Evolutionary conservation across 345 rosid genomes (phyloP).

Genomic region (Gossypium turneri): DNA sequence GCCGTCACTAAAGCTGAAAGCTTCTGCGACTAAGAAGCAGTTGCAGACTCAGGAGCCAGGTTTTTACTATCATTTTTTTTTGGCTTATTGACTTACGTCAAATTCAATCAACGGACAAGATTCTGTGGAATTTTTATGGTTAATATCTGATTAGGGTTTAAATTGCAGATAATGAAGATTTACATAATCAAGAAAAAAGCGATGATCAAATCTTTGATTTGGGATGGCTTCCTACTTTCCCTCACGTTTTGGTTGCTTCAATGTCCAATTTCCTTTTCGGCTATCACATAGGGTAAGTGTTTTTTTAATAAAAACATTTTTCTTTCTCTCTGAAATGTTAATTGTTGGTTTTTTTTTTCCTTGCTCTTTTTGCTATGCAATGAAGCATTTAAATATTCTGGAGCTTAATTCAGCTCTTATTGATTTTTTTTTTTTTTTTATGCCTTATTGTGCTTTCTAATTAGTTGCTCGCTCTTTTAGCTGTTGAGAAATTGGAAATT

Average conservation of each 20-base stretch:
- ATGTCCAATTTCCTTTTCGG: conserved; percentile 78
- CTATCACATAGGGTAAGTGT: conserved; percentile 67
- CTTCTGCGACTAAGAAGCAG: conserved; percentile 31
- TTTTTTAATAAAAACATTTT: background rate
- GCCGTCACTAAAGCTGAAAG: conserved; percentile 19
- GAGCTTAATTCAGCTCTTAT: background rate
- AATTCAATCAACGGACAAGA: background rate
- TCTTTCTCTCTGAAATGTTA: background rate
- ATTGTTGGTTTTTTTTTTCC: background rate
- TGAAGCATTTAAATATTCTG: background rate
- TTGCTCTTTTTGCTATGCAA: background rate
- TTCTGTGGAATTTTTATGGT: background rate
- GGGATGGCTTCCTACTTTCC: conserved; percentile 75
- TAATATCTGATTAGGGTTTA: background rate
- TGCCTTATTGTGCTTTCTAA: background rate
- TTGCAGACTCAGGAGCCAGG: conserved; percentile 28
- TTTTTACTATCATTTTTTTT: background rate
- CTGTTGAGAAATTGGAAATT: background rate
- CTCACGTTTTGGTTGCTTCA: conserved; percentile 60
- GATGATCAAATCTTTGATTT: conserved; percentile 28
- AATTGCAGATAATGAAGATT: conserved; percentile 30
- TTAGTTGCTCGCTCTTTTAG: background rate
- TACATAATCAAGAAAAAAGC: conserved; percentile 17
- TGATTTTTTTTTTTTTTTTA: background rate
- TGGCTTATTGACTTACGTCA: background rate